These are phyloP conservation scores for Colletotrichum filicis DNA, from an alignment of 2,329 filamentous ascomycete species.

Conservation along the genomic window DNA sequence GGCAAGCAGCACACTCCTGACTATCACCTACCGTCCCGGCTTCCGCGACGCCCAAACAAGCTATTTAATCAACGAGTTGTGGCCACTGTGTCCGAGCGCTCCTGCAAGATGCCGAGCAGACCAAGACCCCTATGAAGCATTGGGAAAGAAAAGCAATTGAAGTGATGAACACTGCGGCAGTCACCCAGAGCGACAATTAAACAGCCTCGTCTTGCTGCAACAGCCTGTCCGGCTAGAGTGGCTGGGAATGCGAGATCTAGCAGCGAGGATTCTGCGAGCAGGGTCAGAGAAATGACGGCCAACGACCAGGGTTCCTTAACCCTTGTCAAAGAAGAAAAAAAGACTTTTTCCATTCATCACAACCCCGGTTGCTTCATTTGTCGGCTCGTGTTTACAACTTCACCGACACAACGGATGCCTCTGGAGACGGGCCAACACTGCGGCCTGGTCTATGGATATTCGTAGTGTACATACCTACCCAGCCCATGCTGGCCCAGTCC, in stretches of 20 bases:
- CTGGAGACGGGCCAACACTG: slow-evolving; percentile 25
- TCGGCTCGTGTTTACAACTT: slow-evolving; percentile 29
- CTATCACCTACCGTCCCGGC: slow-evolving; percentile 28
- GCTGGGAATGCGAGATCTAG: slow-evolving; percentile 1
- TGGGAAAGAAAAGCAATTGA: background rate
- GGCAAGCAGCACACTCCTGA: slow-evolving; percentile 23
- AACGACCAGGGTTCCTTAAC: slow-evolving; percentile 5
- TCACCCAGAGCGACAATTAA: background rate
- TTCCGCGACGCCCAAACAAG: slow-evolving; percentile 23
- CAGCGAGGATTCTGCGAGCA: background rate
- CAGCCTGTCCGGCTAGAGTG: background rate
- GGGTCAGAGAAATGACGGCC: slow-evolving; percentile 12
- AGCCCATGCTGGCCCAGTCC: slow-evolving; percentile 24
- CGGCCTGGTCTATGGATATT: slow-evolving; percentile 1
- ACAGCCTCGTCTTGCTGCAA: background rate
- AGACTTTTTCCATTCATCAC: slow-evolving; percentile 20
- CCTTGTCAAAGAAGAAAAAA: slow-evolving; percentile 1
- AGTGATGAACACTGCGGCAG: background rate
- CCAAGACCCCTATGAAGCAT: slow-evolving; percentile 2
- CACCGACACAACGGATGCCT: slow-evolving; percentile 31
- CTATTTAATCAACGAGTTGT: slow-evolving; percentile 6
- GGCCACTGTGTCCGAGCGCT: slow-evolving; percentile 24
- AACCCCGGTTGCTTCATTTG: slow-evolving; percentile 32
- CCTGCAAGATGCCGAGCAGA: slow-evolving; percentile 1
- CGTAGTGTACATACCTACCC: background rate